A percentile compares a stretch with the other conserved stretches of the same genome.
Evolutionary conservation across 2,329 filamentous ascomycete genomes (phyloP).

Genomic region (Penicillium sp.): DNA sequence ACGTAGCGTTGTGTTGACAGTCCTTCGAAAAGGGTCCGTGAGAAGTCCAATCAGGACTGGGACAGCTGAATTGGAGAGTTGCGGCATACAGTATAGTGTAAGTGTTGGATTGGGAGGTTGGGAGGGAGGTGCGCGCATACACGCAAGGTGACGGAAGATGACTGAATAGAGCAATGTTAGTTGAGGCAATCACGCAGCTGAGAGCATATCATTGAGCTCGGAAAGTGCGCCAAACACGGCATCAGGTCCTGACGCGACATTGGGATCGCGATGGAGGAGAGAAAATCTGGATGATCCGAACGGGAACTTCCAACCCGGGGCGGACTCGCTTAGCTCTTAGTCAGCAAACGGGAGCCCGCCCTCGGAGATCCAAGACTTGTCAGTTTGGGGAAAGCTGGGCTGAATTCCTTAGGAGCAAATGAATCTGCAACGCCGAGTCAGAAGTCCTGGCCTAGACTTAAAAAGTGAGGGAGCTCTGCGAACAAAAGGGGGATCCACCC

Average conservation of each 20-base stretch:
- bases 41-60: conserved; percentile 21
- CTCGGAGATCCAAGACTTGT: too few relatives aligned
- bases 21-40: conserved; percentile 38
- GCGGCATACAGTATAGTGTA: conserved; percentile 17
- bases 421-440: too few relatives aligned
- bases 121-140: not conserved
- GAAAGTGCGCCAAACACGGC: not conserved
- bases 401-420: too few relatives aligned
- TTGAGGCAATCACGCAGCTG: too few relatives aligned
- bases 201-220: not conserved
- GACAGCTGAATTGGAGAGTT: conserved; percentile 39
- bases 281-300: not conserved
- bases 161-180: too few relatives aligned
- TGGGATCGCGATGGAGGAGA: not conserved
- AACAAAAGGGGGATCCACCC: too few relatives aligned
- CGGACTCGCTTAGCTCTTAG: not conserved
- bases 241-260: not conserved
- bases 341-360: too few relatives aligned
- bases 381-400: too few relatives aligned
- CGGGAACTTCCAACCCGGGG: too few relatives aligned
- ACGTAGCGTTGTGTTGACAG: conserved; percentile 39
- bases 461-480: too few relatives aligned
- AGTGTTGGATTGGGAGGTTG: not conserved
- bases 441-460: too few relatives aligned
- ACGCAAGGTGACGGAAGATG: not conserved